Evolutionary conservation across 805 yeast genomes (phyloP).

Genomic region (Groenewaldozyma salmanticensis): DNA sequence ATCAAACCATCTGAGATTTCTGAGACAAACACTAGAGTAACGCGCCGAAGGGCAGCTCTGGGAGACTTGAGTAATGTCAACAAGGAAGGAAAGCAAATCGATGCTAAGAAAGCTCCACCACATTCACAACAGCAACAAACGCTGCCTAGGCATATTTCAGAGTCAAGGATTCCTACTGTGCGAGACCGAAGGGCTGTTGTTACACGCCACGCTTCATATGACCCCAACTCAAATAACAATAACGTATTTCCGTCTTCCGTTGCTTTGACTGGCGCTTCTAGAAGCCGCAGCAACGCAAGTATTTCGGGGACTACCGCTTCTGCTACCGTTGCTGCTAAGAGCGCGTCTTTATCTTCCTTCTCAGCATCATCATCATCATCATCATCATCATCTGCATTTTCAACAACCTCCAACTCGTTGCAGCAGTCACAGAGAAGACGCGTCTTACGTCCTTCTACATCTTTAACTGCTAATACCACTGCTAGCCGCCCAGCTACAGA

Average conservation of each 20-base stretch:
- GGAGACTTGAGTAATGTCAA: constrained; percentile 27
- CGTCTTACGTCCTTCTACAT: background rate
- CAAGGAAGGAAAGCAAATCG: constrained; percentile 6
- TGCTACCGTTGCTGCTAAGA: background rate
- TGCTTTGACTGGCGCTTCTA: too few relatives aligned
- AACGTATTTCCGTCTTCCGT: too few relatives aligned
- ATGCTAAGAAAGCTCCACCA: background rate
- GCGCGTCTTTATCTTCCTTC: background rate
- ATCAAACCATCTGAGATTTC: background rate
- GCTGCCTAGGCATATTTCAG: too few relatives aligned
- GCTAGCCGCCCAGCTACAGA: too few relatives aligned
- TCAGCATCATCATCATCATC: constrained; percentile 3
- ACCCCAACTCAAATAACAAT: too few relatives aligned
- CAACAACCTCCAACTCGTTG: too few relatives aligned
- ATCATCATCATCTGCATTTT: background rate
- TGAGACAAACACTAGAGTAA: constrained; percentile 1
- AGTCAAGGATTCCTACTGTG: too few relatives aligned
- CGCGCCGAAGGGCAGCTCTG: constrained; percentile 26
- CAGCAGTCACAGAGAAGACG: constrained; percentile 1
- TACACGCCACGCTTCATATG: too few relatives aligned
- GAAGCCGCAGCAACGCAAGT: too few relatives aligned
- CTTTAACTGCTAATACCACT: too few relatives aligned
- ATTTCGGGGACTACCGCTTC: background rate
- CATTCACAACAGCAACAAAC: too few relatives aligned
- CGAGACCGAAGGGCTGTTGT: too few relatives aligned